Base-by-base conservation (phyloP, 1,284 basidiomycete genomes). In the Ustilago xerochloae region DNA sequence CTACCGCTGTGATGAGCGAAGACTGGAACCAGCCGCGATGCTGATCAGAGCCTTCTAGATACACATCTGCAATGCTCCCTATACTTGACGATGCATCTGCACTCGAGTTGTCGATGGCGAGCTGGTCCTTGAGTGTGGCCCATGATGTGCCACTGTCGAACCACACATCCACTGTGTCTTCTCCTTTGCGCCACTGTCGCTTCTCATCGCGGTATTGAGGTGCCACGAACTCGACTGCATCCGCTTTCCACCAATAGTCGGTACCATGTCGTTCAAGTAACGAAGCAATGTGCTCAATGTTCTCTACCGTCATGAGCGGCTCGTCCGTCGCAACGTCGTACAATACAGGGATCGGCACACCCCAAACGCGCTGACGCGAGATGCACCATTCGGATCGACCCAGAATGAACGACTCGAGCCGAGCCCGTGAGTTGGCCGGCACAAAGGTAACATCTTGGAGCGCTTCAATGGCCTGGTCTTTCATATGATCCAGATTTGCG, bases 11-110 rank as follows among this genome's bases (percentile, higher is more conserved):
- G 49, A 99, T 86, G 22, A 99, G 86, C 66, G 93, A 92, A 56
- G 93, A 96, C 84, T 99, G 97, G 87, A 99, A 99, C 97, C 97
- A 99, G 15, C 97, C 97, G 9, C 97, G 90, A 85, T 99, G 96
- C 84, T 99, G 97, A 85, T 99, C 97, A 0, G 93, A 93, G 10
- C 97, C 97, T 83, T 99, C 97, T 13, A 99, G 86, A 80, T 93
- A 96, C 12, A 98, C 88, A 81, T 99, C 94, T 0, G 95, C 93
- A 32, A 89, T 85, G 43, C 46, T 33, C 12, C 20, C 30, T 16
- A 20, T 47, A 7, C 49, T n/a, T 20, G 51, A 8, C 24, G 10
- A 6, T 6, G 16, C 20, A 12, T n/a, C 3, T 8, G 6, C 38
- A 26, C 6, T 22, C 3, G 35, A 16, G 9, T 69, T 60, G 13